Base-by-base conservation (phyloP, 1,139 yeast species). In the Magnusiomyces ingens region DNA sequence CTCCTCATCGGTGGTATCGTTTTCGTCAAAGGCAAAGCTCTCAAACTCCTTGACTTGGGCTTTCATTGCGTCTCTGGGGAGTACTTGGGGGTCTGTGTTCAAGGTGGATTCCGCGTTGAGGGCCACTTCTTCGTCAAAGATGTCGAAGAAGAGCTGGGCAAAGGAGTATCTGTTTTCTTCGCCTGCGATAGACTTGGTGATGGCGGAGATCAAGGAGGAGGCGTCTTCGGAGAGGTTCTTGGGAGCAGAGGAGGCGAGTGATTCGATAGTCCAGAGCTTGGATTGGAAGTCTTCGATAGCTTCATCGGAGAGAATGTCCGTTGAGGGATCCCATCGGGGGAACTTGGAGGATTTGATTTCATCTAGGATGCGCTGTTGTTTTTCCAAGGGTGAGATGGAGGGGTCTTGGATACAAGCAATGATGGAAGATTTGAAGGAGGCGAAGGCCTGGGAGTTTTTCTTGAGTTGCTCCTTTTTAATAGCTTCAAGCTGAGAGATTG, bases 31-130 rank as follows among this genome's bases (percentile, higher is more conserved):
- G 8, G 54, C 60, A 44, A 55, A n/a, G 10, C 47, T 12, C 38
- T 58, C 57, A 57, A 59, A 59, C 17, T 45, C 51, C 2, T 43
- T 32, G 3, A 50, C 54, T 40, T 57, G 61, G 10, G 55, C 55
- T 29, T 38, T 18, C 57, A 53, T 51, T 26, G 46, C 59, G 15
- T 53, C 48, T n/a, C 58, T 48, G 2, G 48, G 49, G 13, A 19
- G 37, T 12, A 29, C 15, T 3, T 44, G 26, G 21, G 47, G 17
- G 21, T 41, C 13, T 17, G n/a, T 32, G 2, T 38, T 50, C 1
- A 21, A 22, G n/a, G 47, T 35, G 2, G 37, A 17, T 10, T 40
- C 41, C 3, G 37, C 15, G 18, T 42, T 19, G n/a, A 41, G 21
- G 4, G 52, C 52, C 12, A 47, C 40, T 29, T 51, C 54, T 44